phyloP scores from a whole-genome alignment of 2,329 filamentous ascomycete species.

The Aspergillus unguis region DNA sequence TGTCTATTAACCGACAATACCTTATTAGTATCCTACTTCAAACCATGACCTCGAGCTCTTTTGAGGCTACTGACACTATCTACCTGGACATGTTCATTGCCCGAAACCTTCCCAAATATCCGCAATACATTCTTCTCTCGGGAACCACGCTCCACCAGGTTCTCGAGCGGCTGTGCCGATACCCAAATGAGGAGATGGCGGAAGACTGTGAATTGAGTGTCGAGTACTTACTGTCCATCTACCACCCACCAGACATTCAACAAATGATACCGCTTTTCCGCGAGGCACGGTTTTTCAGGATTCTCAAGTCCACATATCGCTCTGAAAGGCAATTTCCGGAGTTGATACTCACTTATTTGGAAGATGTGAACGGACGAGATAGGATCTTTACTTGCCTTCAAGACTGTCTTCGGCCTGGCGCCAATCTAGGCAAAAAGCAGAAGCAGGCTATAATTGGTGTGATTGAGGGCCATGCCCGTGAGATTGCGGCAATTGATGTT shows the following conservation, averaged over 20 bases:
- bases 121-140: conserved; percentile 87
- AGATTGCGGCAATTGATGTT: conserved; percentile 67
- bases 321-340: conserved; percentile 74
- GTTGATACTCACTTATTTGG: conserved; percentile 76
- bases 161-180: conserved; percentile 77
- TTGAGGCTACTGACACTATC: conserved; percentile 76
- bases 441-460: conserved; percentile 66
- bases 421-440: conserved; percentile 66
- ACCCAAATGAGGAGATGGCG: conserved; percentile 72
- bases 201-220: conserved; percentile 97
- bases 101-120: conserved; percentile 91
- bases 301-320: conserved; percentile 84
- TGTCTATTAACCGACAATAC: conserved; percentile 84
- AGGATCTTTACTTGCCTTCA: conserved; percentile 75
- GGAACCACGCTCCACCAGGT: conserved; percentile 81
- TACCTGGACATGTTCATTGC: conserved; percentile 99
- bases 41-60: conserved; percentile 72
- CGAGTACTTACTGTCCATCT: conserved; percentile 90
- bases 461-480: conserved; percentile 61
- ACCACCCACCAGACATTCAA: conserved; percentile 80
- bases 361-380: conserved; percentile 73
- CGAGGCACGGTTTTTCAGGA: conserved; percentile 80
- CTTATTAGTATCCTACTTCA: conserved; percentile 86
- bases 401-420: conserved; percentile 66
- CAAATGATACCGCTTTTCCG: conserved; percentile 73